phyloP scores from a whole-genome alignment of 2,329 filamentous ascomycete species.

The Ophiobolus disseminans region DNA sequence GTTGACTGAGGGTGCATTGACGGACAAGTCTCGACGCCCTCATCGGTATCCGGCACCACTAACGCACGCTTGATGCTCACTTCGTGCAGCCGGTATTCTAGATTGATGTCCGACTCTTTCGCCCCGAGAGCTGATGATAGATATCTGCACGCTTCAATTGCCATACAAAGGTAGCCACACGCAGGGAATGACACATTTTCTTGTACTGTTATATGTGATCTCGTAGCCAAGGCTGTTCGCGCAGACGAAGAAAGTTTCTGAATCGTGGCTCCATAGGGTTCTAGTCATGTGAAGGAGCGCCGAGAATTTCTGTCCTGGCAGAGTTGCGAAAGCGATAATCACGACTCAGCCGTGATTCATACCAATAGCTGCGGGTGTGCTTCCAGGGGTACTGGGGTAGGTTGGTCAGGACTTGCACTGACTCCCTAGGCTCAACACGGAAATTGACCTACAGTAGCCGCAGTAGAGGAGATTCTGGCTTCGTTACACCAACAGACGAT shows the following conservation, averaged over 20 bases:
- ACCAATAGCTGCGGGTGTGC: conserved; percentile 39
- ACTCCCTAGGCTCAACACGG: conserved; percentile 9
- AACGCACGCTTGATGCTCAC: conserved; percentile 23
- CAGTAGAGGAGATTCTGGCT: too few relatives aligned
- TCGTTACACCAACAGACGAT: too few relatives aligned
- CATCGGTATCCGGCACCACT: conserved; percentile 30
- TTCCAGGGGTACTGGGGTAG: conserved; percentile 47
- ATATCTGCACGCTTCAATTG: conserved; percentile 20
- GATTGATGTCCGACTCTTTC: neutral
- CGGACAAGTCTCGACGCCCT: conserved; percentile 31
- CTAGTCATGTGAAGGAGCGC: conserved; percentile 16
- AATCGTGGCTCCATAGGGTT: conserved; percentile 25
- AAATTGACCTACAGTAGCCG: too few relatives aligned
- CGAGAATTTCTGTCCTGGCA: conserved; percentile 24
- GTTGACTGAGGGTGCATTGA: conserved; percentile 16
- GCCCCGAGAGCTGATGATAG: conserved; percentile 10
- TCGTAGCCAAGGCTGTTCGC: conserved; percentile 28
- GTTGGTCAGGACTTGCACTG: conserved; percentile 14
- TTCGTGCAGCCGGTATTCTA: conserved; percentile 27
- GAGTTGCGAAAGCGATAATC: conserved; percentile 23
- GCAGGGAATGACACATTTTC: conserved; percentile 28
- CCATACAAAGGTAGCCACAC: conserved; percentile 23
- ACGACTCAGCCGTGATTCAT: conserved; percentile 25
- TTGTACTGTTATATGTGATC: conserved; percentile 28
- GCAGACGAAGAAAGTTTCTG: conserved; percentile 29